Base-by-base conservation (phyloP, 73 alveolate species). In the Paramecium sonneborni region DNA sequence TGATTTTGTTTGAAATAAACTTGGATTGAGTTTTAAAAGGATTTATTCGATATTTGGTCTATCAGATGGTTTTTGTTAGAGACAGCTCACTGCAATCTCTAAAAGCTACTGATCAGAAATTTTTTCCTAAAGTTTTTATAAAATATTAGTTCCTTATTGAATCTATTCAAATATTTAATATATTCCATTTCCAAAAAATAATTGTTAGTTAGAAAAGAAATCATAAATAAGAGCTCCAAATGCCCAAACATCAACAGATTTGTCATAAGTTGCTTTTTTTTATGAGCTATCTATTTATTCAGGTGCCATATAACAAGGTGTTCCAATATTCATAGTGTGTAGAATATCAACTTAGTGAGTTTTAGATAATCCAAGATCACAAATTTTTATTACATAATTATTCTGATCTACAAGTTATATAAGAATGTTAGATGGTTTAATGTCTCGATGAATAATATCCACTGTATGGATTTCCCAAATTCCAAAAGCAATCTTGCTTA, bases 141-240 rank as follows among this genome's bases (percentile, higher is more conserved):
- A 0, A 2, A 52, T 3, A 1, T 5, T 0, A 0, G 0, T 3
- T 5, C 11, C 14, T 18, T 21, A 5, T 4, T 18, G 15, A 18
- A 18, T 18, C 18, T 52, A 14, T 5, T 2, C 32, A 52, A 52
- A 18, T 18, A 52, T 18, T 18, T 52, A 52, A 2, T n/a, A 52
- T 4, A 52, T 18, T 52, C 3, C 4, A 11, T 6, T 10, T 15
- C 84, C 84, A 62, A 0, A 11, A 32, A 62, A 62, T 62, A 62
- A 62, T 62, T 26, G 20, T 4, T 26, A 26, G 0, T 11, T 93
- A 11, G 93, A 92, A 88, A 90, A 92, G 93, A 95, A 86, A 84
- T 95, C 98, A 91, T 85, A 95, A 12, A 95, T 90, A 34, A 95
- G 88, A 55, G 92, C 87, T 74, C 90, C 90, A 32, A 79, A 79